Base-by-base conservation (phyloP, 306 rosid species). In the Rubus idaeus region DNA sequence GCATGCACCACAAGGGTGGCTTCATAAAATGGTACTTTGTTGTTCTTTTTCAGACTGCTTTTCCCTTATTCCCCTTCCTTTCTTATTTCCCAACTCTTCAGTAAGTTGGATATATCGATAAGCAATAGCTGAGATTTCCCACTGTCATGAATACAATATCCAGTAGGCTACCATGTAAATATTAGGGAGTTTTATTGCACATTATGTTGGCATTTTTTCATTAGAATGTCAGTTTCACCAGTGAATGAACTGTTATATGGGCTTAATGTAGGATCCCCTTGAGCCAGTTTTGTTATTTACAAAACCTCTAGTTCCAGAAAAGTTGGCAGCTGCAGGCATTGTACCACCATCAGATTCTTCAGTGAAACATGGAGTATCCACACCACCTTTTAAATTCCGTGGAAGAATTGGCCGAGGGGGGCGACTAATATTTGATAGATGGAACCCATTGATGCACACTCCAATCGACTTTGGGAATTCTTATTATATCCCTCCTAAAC, bases 351-450 rank as follows among this genome's bases (percentile, higher is more conserved):
- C 80, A 62, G 90, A 95, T 76, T 71, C 91, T 50, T 75, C 86
- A 55, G n/a, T 82, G 18, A 83, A 78, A 78, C 84, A 84, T 69
- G 91, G 91, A 56, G 85, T 80, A 50, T 76, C 97, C 52, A n/a
- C 88, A 78, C 69, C 89, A 16, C 73, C 96, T 5, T 83, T 67
- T 81, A 95, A 79, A 81, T 84, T 82, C 57, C 92, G 88, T 0
- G 99, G 99, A 55, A 86, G 99, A 86, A 86, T 95, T 18, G 99
- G 99, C 74, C 89, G 97, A 45, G 99, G 99, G 16, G 99, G 99
- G 78, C 90, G 97, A 21, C 86, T 95, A 81, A 84, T 95, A 86
- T 95, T 92, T 74, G 99, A 95, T 72, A 78, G 97, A 74, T 95
- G 92, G 96, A 95, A 95, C 83, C 92, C 96, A 2, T 86, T 92